Evolutionary conservation across 2,329 filamentous ascomycete species (phyloP), one percentile per base, ranked within the genome.

Genomic region (Sordariomycetes sp.): DNA sequence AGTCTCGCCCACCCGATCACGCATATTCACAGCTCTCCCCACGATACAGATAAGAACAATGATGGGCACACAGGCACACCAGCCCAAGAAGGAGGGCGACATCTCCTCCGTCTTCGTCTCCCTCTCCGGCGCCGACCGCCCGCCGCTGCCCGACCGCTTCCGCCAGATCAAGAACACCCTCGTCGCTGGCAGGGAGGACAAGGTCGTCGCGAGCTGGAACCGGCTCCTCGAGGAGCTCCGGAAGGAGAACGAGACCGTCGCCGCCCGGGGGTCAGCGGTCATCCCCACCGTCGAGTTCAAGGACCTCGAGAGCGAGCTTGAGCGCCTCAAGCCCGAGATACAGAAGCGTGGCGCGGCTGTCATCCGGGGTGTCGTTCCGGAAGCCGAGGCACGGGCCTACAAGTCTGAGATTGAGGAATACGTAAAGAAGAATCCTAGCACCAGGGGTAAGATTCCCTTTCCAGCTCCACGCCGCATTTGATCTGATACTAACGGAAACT

Each of bases 341-440:
- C 71, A 73, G 60, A 82, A 83, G 63, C 76, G 85, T 1, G 87
- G 86, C 10, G 80, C 77, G 0, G 80, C 81, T 0, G 82, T 91
- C 1, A 75, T 91, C 24, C 77, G 81, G 51, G 82, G 82, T 14
- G 87, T 90, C 3, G 70, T 91, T 16, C 79, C 84, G 0, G 79
- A 83, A 62, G 69, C 73, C 1, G 80, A 87, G 66, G 87, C 87
- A 0, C 71, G 86, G 54, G 75, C 72, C 1, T 88, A 83, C 64
- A 91, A 91, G 70, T 74, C 74, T 10, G 78, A 85, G 60, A 72
- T 87, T 6, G 79, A 84, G 61, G 79, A 81, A 8, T 91, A 91
- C 63, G 79, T 89, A 7, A 71, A 71, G 14, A 76, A 76, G 57
- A 91, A 91, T 65, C 79, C 82, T 0, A 73, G 72, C 3, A 85